These are phyloP conservation scores for Tephrocybe sp. DNA, from an alignment of 768 basidiomycete genomes.

Conservation along the genomic window DNA sequence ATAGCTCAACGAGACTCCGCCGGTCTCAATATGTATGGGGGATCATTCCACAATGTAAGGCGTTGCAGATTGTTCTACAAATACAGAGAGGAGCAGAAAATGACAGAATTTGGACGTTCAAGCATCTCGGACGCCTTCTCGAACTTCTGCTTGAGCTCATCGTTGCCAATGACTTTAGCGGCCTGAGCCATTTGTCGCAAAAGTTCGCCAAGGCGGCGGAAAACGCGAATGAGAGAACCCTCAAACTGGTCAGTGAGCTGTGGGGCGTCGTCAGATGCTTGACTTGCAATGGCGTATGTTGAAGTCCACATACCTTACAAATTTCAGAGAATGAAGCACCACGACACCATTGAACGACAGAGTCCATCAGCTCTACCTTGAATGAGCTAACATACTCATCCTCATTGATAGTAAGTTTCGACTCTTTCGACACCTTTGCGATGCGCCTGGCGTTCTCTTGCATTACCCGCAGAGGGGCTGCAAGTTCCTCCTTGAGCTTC, in stretches of 20 bases:
- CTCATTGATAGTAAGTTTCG: slow-evolving; percentile 85
- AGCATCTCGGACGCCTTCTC: slow-evolving; percentile 91
- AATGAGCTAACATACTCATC: slow-evolving; percentile 95
- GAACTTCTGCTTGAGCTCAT: slow-evolving; percentile 92
- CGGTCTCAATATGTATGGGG: too few relatives aligned
- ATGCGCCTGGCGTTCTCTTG: slow-evolving; percentile 95
- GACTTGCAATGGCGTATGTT: neutral
- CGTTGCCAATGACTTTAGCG: slow-evolving; percentile 95
- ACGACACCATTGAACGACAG: slow-evolving; percentile 97
- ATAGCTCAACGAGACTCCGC: too few relatives aligned
- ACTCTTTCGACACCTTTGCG: slow-evolving; percentile 95
- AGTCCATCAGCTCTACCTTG: slow-evolving; percentile 99
- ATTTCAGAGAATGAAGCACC: slow-evolving; percentile 96
- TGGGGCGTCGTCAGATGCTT: neutral
- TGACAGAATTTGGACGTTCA: slow-evolving; percentile 91
- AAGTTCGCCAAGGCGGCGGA: slow-evolving; percentile 91
- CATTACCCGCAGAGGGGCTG: slow-evolving; percentile 89
- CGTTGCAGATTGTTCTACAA: slow-evolving; percentile 39
- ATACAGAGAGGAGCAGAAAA: slow-evolving; percentile 87
- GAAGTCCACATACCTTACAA: slow-evolving; percentile 68
- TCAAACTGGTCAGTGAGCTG: slow-evolving; percentile 97
- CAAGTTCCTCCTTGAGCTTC: slow-evolving; percentile 91
- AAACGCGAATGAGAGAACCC: slow-evolving; percentile 94
- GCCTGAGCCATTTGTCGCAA: slow-evolving; percentile 95
- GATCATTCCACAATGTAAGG: too few relatives aligned